Evolutionary conservation across 2,329 filamentous ascomycete species (phyloP), one percentile per base, ranked within the genome.

Genomic region (Knufia petricola): DNA sequence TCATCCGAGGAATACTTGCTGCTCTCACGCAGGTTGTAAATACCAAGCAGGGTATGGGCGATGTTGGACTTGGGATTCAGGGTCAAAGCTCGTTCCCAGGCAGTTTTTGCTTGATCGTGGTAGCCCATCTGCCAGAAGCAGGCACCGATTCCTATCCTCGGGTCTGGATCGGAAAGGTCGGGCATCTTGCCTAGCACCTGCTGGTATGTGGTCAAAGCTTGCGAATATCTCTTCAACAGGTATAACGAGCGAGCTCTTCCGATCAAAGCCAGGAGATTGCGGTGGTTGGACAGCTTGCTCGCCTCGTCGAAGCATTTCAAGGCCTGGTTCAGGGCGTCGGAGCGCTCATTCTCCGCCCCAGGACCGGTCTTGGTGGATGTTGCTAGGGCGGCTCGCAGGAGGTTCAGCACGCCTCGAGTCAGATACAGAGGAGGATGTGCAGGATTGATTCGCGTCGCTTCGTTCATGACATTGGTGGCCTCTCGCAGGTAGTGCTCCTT

Each of bases 111-210:
- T 60, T 95, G 87, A 28, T 94, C 87, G 65, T 94, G 95, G 72
- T 87, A 88, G 9, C 89, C 89, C 23, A 98, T 75, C 65, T 95
- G 87, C 92, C 94, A 98, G 65, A 95, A 84, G 71, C 92, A 98
- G 66, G 87, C 92, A 39, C 92, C 92, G 61, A 98, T 90, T 48
- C 92, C 92, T 58, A 98, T 90, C 58, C 94, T 80, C 57, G 92
- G 94, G 65, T 98, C 92, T 0, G 92, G 92, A 61, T 98, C 92
- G 36, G 85, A 79, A 60, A 96, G 75, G 57, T 87, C 81, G 1
- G 92, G 92, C 72, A 89, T 88, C 66, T 85, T 88, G 59, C 81
- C 75, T 44, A 98, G 71, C 13, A 88, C 87, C 51, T 87, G 84
- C 68, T 98, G 92, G 63, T 96, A 98, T 20, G 78, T 75, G 52